Evolutionary conservation across 129 eudicot species (phyloP), one percentile per base, ranked within the genome.

Genomic region (Artemisia annua): DNA sequence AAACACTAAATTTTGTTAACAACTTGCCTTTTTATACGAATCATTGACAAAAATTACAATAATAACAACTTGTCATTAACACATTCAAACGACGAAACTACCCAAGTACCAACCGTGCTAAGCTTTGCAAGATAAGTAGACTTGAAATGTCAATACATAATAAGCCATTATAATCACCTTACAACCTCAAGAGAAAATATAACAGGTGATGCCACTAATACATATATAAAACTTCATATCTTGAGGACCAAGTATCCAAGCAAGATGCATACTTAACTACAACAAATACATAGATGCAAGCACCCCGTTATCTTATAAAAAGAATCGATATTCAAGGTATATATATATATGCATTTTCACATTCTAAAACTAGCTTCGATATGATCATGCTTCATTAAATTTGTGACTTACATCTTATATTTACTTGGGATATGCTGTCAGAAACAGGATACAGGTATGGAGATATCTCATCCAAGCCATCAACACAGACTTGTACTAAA

Each of bases 381-480:
- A 22, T 20, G 46, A 59, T 24, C 3, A 28, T 24, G 11, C 10
- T 61, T n/a, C 13, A 61, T 28, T 61, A 1, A 14, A 61, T 11
- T 13, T 61, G 66, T 24, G 48, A 28, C 17, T 61, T 61, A 13
- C 46, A 11, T 61, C 66, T 61, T 24, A 14, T 24, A 3, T 24
- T n/a, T 61, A 28, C 17, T 61, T 14, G 24, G 24, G 15, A 61
- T 61, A 22, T 61, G 66, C 18, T 46, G 19, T 66, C 18, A 19
- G 35, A 4, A 5, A 32, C 43, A 39, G 39, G 10, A 22, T 30
- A 63, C 2, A 11, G 1, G 6, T 53, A 60, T 50, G 75, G 65
- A 19, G 81, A 77, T 77, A 49, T 30, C 10, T 32, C 54, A 69
- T 61, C 4, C 63, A 7, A 28, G 30, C 75, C 81, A 77, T 28